These are phyloP conservation scores for Skeletonema marinoi DNA, from an alignment of 108 stramenopile species.

Conservation along the genomic window DNA sequence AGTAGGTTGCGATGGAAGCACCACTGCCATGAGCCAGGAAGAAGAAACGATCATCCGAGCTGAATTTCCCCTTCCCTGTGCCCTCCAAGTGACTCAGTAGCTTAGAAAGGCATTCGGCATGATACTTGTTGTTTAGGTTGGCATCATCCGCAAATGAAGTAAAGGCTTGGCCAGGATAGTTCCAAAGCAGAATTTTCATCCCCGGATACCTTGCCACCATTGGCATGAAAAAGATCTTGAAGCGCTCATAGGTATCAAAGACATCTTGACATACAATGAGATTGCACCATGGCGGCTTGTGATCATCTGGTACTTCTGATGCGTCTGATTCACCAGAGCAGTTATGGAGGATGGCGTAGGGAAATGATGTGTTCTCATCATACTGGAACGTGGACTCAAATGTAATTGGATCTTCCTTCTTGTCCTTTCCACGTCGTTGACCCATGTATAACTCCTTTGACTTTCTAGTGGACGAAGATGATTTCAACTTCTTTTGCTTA, in stretches of 20 bases:
- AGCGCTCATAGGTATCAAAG: slow-evolving; percentile 83
- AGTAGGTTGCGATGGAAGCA: slow-evolving; percentile 72
- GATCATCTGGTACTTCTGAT: neutral
- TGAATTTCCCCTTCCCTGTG: slow-evolving; percentile 58
- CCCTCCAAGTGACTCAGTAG: slow-evolving; percentile 66
- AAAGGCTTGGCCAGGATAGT: slow-evolving; percentile 91
- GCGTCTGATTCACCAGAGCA: slow-evolving; percentile 7
- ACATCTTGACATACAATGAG: slow-evolving; percentile 86
- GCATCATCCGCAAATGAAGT: slow-evolving; percentile 75
- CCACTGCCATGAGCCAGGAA: slow-evolving; percentile 83
- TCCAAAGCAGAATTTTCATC: slow-evolving; percentile 83
- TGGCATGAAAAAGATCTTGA: slow-evolving; percentile 77
- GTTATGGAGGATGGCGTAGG: slow-evolving; percentile 38
- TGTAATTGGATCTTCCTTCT: slow-evolving; percentile 34
- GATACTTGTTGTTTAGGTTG: slow-evolving; percentile 86
- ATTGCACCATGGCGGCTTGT: slow-evolving; percentile 53
- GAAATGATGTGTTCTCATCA: slow-evolving; percentile 49
- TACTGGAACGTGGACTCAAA: slow-evolving; percentile 47
- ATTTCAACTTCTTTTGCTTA: neutral
- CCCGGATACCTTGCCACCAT: slow-evolving; percentile 74
- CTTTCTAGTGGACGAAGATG: neutral
- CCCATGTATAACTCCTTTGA: neutral
- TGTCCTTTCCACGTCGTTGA: slow-evolving; percentile 9
- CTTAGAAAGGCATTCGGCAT: slow-evolving; percentile 66
- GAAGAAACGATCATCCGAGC: slow-evolving; percentile 63